phyloP scores from a whole-genome alignment of 2,329 filamentous ascomycete species.

The Neofusicoccum cordaticola region DNA sequence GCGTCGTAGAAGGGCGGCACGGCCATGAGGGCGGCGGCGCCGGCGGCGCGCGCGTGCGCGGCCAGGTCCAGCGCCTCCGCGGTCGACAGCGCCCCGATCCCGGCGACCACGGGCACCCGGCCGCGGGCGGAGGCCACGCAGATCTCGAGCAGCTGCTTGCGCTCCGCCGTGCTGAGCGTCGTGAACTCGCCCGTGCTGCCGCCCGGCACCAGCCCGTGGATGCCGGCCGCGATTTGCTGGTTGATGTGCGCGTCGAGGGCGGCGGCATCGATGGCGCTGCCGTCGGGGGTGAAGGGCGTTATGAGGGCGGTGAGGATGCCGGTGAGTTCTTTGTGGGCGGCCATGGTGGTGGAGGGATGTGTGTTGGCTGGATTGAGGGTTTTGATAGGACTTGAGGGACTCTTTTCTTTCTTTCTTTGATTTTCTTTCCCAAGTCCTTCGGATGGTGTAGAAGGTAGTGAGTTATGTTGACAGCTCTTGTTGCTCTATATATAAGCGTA shows the following conservation, averaged over 20 bases:
- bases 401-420: too few relatives aligned
- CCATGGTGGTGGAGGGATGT: not conserved
- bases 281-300: constrained; percentile 48
- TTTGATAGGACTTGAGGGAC: too few relatives aligned
- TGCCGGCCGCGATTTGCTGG: constrained; percentile 43
- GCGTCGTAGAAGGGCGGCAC: constrained; percentile 53
- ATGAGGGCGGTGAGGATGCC: constrained; percentile 51
- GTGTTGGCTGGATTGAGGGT: too few relatives aligned
- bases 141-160: constrained; percentile 45
- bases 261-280: constrained; percentile 39
- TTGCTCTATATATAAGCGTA: too few relatives aligned
- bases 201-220: constrained; percentile 51
- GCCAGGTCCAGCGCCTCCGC: constrained; percentile 42
- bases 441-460: too few relatives aligned
- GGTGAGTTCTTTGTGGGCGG: constrained; percentile 21
- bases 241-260: constrained; percentile 47
- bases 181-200: constrained; percentile 54
- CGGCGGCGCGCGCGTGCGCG: constrained; percentile 37
- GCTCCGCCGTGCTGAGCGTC: constrained; percentile 42
- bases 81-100: constrained; percentile 46
- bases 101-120: constrained; percentile 44
- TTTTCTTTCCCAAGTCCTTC: too few relatives aligned
- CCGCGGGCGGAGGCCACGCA: constrained; percentile 34
- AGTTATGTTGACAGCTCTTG: too few relatives aligned
- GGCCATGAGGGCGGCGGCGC: constrained; percentile 48